phyloP scores from a whole-genome alignment of 192 early-diverging fungal species.

The Funneliformis geosporum region DNA sequence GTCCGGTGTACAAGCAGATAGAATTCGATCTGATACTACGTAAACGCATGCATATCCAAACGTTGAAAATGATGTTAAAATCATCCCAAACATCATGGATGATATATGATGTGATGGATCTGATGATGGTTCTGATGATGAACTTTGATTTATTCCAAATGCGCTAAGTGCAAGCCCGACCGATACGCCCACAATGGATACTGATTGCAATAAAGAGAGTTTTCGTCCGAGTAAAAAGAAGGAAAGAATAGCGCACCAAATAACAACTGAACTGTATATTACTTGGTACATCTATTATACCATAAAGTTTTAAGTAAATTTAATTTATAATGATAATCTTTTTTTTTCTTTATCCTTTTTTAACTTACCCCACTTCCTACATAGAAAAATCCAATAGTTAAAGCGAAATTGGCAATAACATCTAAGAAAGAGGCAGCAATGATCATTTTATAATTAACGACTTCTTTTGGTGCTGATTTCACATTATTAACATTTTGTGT shows the following conservation, averaged over 20 bases:
- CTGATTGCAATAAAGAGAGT: slow-evolving; percentile 52
- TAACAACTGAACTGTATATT: slow-evolving; percentile 62
- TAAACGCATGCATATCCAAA: slow-evolving; percentile 62
- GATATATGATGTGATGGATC: slow-evolving; percentile 6
- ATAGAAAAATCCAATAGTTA: slow-evolving; percentile 59
- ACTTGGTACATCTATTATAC: slow-evolving; percentile 59
- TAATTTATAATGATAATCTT: background rate
- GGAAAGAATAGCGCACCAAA: slow-evolving; percentile 63
- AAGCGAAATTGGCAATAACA: slow-evolving; percentile 54
- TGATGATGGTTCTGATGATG: background rate
- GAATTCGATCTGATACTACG: slow-evolving; percentile 54
- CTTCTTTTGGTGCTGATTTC: slow-evolving; percentile 39
- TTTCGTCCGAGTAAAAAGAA: slow-evolving; percentile 53
- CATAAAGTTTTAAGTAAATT: background rate
- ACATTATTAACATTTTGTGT: slow-evolving; percentile 9
- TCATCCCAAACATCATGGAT: slow-evolving; percentile 49
- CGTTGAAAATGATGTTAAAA: slow-evolving; percentile 54
- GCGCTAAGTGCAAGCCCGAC: slow-evolving; percentile 56
- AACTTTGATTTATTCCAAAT: slow-evolving; percentile 41
- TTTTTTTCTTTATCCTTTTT: too few relatives aligned
- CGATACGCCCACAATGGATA: slow-evolving; percentile 56
- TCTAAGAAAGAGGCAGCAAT: slow-evolving; percentile 48
- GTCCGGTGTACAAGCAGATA: slow-evolving; percentile 41
- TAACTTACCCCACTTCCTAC: slow-evolving; percentile 60
- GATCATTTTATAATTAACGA: slow-evolving; percentile 36